These are phyloP conservation scores for Suillus brevipes DNA, from an alignment of 768 basidiomycete genomes.

Conservation along the genomic window DNA sequence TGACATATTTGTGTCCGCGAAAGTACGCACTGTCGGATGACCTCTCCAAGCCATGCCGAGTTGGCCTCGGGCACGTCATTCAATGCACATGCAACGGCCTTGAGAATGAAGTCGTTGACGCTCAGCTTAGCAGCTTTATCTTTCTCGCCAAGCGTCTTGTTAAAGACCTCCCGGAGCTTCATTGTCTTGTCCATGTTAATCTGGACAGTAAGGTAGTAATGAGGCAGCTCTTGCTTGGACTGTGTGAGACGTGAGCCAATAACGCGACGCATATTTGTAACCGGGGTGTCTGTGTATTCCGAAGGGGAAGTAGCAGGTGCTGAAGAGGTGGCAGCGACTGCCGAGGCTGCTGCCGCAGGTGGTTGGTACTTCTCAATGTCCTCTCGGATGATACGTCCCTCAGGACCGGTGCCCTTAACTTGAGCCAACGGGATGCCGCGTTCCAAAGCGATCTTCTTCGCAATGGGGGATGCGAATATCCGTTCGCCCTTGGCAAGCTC, in stretches of 20 bases:
- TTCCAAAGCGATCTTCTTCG: conserved; percentile 96
- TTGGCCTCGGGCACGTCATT: conserved; percentile 97
- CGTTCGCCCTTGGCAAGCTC: conserved; percentile 70
- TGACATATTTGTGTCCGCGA: not conserved
- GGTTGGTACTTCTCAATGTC: conserved; percentile 92
- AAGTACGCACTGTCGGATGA: conserved; percentile 82
- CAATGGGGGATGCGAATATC: conserved; percentile 93
- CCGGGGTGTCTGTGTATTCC: conserved; percentile 87
- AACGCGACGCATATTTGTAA: conserved; percentile 91
- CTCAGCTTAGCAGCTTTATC: conserved; percentile 92
- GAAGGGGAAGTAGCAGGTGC: conserved; percentile 51
- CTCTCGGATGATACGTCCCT: conserved; percentile 90
- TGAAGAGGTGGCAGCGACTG: conserved; percentile 44
- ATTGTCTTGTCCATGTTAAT: conserved; percentile 95
- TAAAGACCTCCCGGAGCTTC: conserved; percentile 95
- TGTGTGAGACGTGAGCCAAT: conserved; percentile 90
- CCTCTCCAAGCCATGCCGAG: conserved; percentile 95
- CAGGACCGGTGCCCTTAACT: conserved; percentile 91
- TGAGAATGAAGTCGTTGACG: conserved; percentile 98
- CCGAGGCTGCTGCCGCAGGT: conserved; percentile 41
- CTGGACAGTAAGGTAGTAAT: conserved; percentile 95
- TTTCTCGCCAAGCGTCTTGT: conserved; percentile 81
- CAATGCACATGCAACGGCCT: conserved; percentile 88
- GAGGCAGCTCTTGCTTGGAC: conserved; percentile 93
- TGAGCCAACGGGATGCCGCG: conserved; percentile 87